Base-by-base conservation (phyloP, 2,329 filamentous ascomycete species). In the Cladosporium sp. region DNA sequence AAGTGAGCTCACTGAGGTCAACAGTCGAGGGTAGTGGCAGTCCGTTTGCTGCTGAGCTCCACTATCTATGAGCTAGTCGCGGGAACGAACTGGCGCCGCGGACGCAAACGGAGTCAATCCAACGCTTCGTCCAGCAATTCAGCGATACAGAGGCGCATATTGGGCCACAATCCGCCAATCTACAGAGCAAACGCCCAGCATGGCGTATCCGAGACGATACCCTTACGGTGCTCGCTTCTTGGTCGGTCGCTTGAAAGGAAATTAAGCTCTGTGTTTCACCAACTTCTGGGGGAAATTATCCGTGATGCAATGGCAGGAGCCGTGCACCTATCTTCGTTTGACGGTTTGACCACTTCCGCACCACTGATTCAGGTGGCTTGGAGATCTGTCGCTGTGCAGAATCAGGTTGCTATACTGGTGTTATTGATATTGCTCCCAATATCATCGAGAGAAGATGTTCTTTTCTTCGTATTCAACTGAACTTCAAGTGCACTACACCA, bases 241-340 rank as follows among this genome's bases (percentile, higher is more conserved):
- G 51, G 49, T 43, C 6, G 18, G 54, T 46, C 58, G 58, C 39
- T 60, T 60, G 39, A 26, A 48, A 48, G 58, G 58, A 60, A 34
- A 60, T 60, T 60, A 60, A 48, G 39, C 58, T 60, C 39, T 60
- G 34, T 43, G 58, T 60, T 60, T 60, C 58, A 60, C 26, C 54
- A 57, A 39, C 25, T 39, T 48, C 36, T 18, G 57, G 57, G 58
- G 57, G 57, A 59, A 39, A 59, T 59, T 26, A n/a, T n/a, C 57
- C 26, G 32, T 59, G 57, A 59, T 59, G 57, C 36, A 21, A 59
- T 59, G 26, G 57, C 26, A 46, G 39, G 39, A 46, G 39, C 39
- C 16, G 49, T 54, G 51, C 51, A 54, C 51, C 25, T 54, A 26
- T 54, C 18, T 54, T 54, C 51, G 51, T 54, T 54, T 32, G 54